Evolutionary conservation across 2,329 filamentous ascomycete genomes (phyloP).

Genomic region (Fusarium mundagurra): DNA sequence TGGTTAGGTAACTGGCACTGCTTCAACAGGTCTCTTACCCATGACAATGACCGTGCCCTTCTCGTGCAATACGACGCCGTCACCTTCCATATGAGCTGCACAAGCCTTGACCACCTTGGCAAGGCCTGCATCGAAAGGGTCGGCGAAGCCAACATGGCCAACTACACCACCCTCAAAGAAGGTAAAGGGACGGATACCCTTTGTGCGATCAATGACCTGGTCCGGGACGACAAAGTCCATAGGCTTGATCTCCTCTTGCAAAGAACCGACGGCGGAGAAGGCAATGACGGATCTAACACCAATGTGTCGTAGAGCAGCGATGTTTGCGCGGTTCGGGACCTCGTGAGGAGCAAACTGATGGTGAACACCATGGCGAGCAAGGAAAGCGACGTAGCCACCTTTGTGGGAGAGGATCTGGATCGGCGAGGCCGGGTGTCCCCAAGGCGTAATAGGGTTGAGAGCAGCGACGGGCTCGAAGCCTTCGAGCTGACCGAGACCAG

Average conservation of each 20-base stretch:
- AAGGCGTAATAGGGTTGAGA: constrained; percentile 82
- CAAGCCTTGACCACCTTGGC: constrained; percentile 81
- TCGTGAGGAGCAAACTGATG: constrained; percentile 94
- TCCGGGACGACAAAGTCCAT: constrained; percentile 97
- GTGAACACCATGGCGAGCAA: constrained; percentile 89
- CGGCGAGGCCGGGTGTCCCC: constrained; percentile 79
- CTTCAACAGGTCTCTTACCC: constrained; percentile 59
- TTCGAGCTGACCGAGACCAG: constrained; percentile 86
- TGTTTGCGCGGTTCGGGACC: constrained; percentile 94
- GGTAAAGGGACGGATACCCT: constrained; percentile 92
- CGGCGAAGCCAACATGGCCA: constrained; percentile 93
- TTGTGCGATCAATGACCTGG: constrained; percentile 97
- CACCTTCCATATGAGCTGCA: constrained; percentile 79
- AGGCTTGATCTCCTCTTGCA: constrained; percentile 92
- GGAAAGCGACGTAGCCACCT: constrained; percentile 86
- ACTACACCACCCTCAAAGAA: constrained; percentile 95
- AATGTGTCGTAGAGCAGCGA: constrained; percentile 91
- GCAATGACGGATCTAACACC: constrained; percentile 92
- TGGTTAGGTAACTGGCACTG: not conserved
- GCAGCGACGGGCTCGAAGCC: constrained; percentile 86
- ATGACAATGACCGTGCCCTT: constrained; percentile 91
- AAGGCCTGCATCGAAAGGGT: constrained; percentile 87
- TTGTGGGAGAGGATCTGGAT: constrained; percentile 91
- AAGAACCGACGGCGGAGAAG: constrained; percentile 92
- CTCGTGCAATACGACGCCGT: constrained; percentile 85